Base-by-base conservation (phyloP, 2,329 filamentous ascomycete genomes). In the Colletotrichum sp. region DNA sequence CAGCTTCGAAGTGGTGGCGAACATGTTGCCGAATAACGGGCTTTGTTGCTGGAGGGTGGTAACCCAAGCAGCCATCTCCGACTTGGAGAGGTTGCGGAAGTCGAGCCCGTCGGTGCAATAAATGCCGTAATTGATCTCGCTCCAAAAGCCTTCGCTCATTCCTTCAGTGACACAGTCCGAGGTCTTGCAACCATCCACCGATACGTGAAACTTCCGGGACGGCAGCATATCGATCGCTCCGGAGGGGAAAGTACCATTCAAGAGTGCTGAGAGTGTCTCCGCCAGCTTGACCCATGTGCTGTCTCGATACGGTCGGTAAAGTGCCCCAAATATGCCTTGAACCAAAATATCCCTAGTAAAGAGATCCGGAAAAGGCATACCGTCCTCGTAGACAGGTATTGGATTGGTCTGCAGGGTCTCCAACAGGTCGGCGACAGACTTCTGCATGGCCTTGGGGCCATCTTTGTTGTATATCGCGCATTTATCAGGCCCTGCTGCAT, bases 91-190 rank as follows among this genome's bases (percentile, higher is more conserved):
- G 70, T 73, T 72, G n/a, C 75, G 73, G 49, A 81, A 69, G 68
- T 80, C 69, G 4, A 79, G 78, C 34, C 83, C 84, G 79, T 87
- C 86, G 67, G 80, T 78, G 79, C 86, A 87, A 34, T 82, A 71
- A 8, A 86, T 78, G 5, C 81, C 80, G 13, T 32, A 49, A 36
- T 60, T 49, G 62, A 60, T 26, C 13, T 68, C 70, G 70, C 34
- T 67, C 70, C 62, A 72, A 3, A 59, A 68, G 12, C 63, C 49
- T 12, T 67, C 62, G 3, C 49, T 32, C 30, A 67, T 72, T 6
- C 64, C 49, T 26, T 72, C 69, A 5, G 26, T n/a, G 28, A 67
- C 62, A 16, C 69, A 72, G 5, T 67, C 69, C 5, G 62, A 5
- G 10, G 69, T 72, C 9, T 30, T 34, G 49, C 69, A 72, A 2